Evolutionary conservation across 179 eudicot genomes (phyloP).

Genomic region (Spinacia oleracea): DNA sequence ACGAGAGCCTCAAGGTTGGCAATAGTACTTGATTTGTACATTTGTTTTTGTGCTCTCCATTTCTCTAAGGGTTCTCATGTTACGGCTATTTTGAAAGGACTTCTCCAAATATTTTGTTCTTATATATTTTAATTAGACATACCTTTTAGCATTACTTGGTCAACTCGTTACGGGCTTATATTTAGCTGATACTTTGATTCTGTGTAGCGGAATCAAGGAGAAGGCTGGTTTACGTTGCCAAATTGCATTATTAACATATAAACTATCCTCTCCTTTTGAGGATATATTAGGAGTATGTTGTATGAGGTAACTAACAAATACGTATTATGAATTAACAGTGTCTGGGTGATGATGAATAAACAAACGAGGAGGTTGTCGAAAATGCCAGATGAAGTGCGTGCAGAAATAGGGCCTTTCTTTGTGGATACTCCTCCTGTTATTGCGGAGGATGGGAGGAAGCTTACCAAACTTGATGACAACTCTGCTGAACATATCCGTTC

Average conservation of each 20-base stretch:
- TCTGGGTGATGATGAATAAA: constrained; percentile 97
- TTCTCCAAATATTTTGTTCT: background rate
- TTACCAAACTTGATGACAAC: constrained; percentile 76
- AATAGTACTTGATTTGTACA: background rate
- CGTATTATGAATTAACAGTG: constrained; percentile 37
- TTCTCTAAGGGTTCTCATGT: background rate
- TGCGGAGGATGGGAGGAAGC: constrained; percentile 75
- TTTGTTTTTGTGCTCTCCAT: background rate
- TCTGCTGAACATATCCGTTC: constrained; percentile 62
- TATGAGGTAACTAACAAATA: background rate
- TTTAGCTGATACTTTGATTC: background rate
- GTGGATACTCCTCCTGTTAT: constrained; percentile 72
- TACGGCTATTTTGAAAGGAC: background rate
- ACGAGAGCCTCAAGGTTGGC: constrained; percentile 88
- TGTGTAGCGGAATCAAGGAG: background rate
- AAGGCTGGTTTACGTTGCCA: background rate
- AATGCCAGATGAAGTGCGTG: constrained; percentile 94
- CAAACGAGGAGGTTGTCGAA: constrained; percentile 77
- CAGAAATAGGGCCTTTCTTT: constrained; percentile 72
- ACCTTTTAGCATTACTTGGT: background rate
- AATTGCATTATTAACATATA: background rate
- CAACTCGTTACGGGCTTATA: background rate
- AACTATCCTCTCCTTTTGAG: background rate
- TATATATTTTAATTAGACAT: background rate
- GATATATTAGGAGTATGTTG: background rate